These are phyloP conservation scores for Apophysomyces ossiformis DNA, from an alignment of 371 early-diverging fungal genomes.

Conservation along the genomic window DNA sequence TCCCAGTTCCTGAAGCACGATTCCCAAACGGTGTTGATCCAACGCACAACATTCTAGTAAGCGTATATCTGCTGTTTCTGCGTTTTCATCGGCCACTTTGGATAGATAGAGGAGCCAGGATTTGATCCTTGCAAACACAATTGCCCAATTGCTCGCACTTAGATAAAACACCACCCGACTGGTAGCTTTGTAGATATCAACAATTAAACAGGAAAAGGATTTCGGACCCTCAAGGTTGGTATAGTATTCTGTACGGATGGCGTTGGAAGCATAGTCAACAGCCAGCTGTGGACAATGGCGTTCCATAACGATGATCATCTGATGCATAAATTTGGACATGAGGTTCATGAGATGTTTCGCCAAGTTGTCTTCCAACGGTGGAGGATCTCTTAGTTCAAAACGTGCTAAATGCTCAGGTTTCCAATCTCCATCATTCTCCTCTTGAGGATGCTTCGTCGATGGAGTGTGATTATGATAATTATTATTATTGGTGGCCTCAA, in stretches of 20 bases:
- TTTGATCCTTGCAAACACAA: slow-evolving; percentile 71
- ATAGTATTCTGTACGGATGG: slow-evolving; percentile 14
- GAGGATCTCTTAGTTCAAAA: slow-evolving; percentile 57
- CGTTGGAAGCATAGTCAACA: slow-evolving; percentile 38
- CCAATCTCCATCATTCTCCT: neutral
- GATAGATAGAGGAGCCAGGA: slow-evolving; percentile 54
- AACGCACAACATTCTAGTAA: slow-evolving; percentile 73
- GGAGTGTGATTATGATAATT: no score
- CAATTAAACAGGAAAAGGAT: slow-evolving; percentile 21
- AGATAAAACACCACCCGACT: slow-evolving; percentile 74
- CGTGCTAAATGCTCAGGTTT: neutral
- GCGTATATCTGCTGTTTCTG: slow-evolving; percentile 72
- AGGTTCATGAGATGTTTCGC: slow-evolving; percentile 66
- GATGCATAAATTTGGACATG: slow-evolving; percentile 63
- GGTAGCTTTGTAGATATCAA: slow-evolving; percentile 62
- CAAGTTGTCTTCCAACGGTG: slow-evolving; percentile 71
- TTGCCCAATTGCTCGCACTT: slow-evolving; percentile 79
- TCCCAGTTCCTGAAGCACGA: slow-evolving; percentile 57
- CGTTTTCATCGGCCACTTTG: slow-evolving; percentile 57
- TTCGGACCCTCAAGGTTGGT: neutral
- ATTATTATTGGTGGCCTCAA: no score
- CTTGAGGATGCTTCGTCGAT: neutral
- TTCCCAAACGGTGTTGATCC: slow-evolving; percentile 65
- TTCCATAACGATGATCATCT: slow-evolving; percentile 28
- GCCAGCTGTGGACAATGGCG: slow-evolving; percentile 22